A percentile compares a stretch with the other conserved stretches of the same genome.
phyloP scores from a whole-genome alignment of 2,329 filamentous ascomycete species.

The Apiospora sp. region DNA sequence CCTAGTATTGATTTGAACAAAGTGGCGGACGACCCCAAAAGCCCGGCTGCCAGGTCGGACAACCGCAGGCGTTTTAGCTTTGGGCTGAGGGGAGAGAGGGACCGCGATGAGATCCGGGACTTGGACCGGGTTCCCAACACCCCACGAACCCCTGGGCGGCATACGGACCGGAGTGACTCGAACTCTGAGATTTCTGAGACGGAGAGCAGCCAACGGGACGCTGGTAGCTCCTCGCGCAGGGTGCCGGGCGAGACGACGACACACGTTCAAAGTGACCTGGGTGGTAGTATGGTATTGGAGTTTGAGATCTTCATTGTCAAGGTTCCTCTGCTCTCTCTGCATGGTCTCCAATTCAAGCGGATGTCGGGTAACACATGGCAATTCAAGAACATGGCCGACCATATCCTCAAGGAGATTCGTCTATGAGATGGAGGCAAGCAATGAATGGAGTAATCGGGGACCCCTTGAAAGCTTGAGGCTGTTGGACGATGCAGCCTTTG shows the following conservation, averaged over 20 bases:
- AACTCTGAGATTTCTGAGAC: slow-evolving; percentile 84
- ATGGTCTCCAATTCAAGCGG: slow-evolving; percentile 98
- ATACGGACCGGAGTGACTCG: slow-evolving; percentile 81
- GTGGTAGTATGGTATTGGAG: slow-evolving; percentile 81
- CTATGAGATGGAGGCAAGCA: slow-evolving; percentile 58
- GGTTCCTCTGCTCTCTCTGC: slow-evolving; percentile 88
- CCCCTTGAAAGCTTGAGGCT: neutral
- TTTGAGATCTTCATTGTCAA: slow-evolving; percentile 99
- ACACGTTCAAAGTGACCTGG: slow-evolving; percentile 88
- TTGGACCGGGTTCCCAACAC: slow-evolving; percentile 60
- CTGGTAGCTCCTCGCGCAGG: slow-evolving; percentile 59
- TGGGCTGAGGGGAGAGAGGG: slow-evolving; percentile 71
- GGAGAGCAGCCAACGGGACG: slow-evolving; percentile 70
- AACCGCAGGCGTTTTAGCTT: slow-evolving; percentile 87
- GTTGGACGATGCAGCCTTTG: slow-evolving; percentile 1
- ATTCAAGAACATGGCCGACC: slow-evolving; percentile 98
- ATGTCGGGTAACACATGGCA: slow-evolving; percentile 96
- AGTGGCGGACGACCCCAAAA: slow-evolving; percentile 69
- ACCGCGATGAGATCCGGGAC: slow-evolving; percentile 76
- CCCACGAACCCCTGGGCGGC: slow-evolving; percentile 56
- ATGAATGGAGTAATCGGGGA: neutral
- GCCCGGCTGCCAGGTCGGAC: slow-evolving; percentile 61
- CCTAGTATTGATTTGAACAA: slow-evolving; percentile 90
- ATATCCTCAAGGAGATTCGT: slow-evolving; percentile 86
- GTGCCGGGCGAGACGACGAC: slow-evolving; percentile 89